Conservation (phyloP, 345 rosid genomes). For the Salix udensis region DNA sequence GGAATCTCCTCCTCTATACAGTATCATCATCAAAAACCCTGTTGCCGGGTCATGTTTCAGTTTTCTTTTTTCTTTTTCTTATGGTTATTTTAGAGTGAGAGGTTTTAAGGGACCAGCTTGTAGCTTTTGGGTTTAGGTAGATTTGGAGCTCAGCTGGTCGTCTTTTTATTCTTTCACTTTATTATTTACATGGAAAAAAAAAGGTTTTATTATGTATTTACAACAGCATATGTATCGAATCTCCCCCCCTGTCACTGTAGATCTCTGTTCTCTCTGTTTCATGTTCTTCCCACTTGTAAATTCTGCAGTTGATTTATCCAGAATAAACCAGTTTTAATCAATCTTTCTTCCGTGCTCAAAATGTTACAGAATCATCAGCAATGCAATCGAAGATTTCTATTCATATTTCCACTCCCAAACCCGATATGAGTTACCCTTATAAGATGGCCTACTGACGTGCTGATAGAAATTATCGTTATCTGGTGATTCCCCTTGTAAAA, state of each 20-base stretch:
- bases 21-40: not conserved
- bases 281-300: not conserved
- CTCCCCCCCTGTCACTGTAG: not conserved
- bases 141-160: slow-evolving; percentile 56
- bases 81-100: not conserved
- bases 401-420: not conserved
- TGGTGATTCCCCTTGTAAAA: not conserved
- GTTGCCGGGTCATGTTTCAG: not conserved
- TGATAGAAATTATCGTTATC: not conserved
- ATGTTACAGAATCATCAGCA: not conserved
- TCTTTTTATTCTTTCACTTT: slow-evolving; percentile 25
- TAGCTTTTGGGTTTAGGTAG: slow-evolving; percentile 46
- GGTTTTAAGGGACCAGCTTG: slow-evolving; percentile 36
- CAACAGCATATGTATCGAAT: not conserved
- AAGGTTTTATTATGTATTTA: not conserved
- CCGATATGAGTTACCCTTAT: not conserved
- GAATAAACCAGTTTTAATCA: not conserved
- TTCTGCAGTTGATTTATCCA: not conserved
- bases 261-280: not conserved
- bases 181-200: slow-evolving; percentile 24
- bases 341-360: not conserved
- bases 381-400: not conserved
- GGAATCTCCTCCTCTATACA: slow-evolving; percentile 30
- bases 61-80: not conserved
- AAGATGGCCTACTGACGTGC: not conserved